Evolutionary conservation across 805 yeast species (phyloP).

Genomic region (Nakazawaea populi): DNA sequence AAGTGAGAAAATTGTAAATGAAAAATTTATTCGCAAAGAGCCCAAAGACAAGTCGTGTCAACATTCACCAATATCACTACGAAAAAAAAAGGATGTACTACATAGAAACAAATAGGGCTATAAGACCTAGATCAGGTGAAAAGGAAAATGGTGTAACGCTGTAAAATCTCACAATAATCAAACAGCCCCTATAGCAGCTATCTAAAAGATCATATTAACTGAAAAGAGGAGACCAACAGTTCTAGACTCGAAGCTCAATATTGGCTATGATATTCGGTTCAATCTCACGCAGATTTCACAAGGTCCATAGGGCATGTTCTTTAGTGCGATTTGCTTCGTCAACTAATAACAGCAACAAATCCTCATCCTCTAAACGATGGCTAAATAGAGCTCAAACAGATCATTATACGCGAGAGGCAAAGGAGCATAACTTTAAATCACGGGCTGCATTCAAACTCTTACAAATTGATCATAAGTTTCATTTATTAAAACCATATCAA

Average conservation of each 20-base stretch:
- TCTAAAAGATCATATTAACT: too few relatives aligned
- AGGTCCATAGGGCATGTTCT: not conserved
- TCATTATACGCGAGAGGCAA: slow-evolving; percentile 61
- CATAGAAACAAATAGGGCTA: not conserved
- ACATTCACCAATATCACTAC: not conserved
- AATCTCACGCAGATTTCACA: not conserved
- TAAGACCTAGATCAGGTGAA: not conserved
- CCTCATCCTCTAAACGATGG: slow-evolving; percentile 68
- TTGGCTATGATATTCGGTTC: not conserved
- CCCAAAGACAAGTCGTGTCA: too few relatives aligned
- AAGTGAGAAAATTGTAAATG: not conserved
- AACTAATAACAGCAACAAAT: slow-evolving; percentile 12
- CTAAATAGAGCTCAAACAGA: slow-evolving; percentile 64
- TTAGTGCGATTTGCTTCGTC: slow-evolving; percentile 5
- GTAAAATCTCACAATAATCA: not conserved
- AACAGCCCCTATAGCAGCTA: too few relatives aligned
- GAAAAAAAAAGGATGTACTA: not conserved
- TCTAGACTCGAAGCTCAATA: too few relatives aligned
- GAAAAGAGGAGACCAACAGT: too few relatives aligned
- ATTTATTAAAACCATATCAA: slow-evolving; percentile 42
- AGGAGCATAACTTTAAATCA: slow-evolving; percentile 56
- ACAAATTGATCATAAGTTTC: slow-evolving; percentile 64
- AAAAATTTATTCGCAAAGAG: not conserved
- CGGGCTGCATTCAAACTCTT: slow-evolving; percentile 87
- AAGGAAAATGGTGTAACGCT: not conserved